Evolutionary conservation across 345 rosid genomes (phyloP).

Genomic region (Eucalyptus urophylla): DNA sequence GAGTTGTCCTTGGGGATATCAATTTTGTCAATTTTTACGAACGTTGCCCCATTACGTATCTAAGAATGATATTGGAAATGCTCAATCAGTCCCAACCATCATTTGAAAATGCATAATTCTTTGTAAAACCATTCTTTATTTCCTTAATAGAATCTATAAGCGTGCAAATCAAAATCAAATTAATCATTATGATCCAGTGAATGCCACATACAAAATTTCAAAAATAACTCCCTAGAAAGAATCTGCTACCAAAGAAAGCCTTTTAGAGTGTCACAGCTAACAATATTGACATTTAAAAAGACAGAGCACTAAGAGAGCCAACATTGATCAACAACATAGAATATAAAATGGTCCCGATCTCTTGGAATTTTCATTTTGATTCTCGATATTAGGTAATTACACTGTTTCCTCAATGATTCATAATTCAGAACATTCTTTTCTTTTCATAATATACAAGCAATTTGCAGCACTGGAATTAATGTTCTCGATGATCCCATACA

Average conservation of each 20-base stretch:
- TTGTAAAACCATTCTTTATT: background rate
- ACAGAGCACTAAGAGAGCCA: background rate
- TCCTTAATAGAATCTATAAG: background rate
- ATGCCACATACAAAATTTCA: background rate
- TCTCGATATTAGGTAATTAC: background rate
- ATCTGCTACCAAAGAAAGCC: background rate
- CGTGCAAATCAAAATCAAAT: background rate
- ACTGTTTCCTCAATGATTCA: background rate
- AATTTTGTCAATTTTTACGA: constrained; percentile 78
- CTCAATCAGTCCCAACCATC: background rate
- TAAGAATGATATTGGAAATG: constrained; percentile 4
- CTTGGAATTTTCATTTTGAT: background rate
- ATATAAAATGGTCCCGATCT: background rate
- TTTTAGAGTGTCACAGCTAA: background rate
- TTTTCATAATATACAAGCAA: background rate
- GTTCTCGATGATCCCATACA: background rate
- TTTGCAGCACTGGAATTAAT: background rate
- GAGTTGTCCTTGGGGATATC: constrained; percentile 57
- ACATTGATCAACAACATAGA: background rate
- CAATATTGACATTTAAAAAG: background rate
- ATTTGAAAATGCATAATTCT: background rate
- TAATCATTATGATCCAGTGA: background rate
- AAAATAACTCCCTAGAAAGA: background rate
- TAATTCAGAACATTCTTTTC: background rate
- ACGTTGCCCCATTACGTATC: constrained; percentile 80